Percentiles rank a stretch among this genome's conserved stretches.
Evolutionary conservation across 805 yeast genomes (phyloP).

Genomic region (Blastobotrys mokoenaii): DNA sequence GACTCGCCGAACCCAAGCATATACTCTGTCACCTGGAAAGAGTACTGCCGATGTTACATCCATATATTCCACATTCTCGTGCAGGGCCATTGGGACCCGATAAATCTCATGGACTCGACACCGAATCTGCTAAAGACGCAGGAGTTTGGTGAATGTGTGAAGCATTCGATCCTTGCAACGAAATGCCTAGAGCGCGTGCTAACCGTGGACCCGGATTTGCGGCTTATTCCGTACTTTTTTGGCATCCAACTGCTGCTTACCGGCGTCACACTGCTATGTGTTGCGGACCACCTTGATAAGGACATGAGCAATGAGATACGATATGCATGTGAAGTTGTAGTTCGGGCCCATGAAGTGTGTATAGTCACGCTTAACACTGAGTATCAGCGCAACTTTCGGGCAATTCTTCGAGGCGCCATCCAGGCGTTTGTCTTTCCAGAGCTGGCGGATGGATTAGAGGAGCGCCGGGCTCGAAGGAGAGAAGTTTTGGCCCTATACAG

Average conservation of each 20-base stretch:
- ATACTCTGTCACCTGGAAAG: constrained; percentile 20
- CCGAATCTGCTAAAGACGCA: constrained; percentile 17
- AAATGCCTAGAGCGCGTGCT: constrained; percentile 20
- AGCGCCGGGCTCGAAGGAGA: constrained; percentile 21
- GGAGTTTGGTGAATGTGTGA: constrained; percentile 19
- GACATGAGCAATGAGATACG: constrained; percentile 20
- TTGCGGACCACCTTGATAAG: constrained; percentile 19
- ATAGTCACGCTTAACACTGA: constrained; percentile 26
- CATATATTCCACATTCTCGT: constrained; percentile 24
- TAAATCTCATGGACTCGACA: constrained; percentile 20
- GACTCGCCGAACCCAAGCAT: constrained; percentile 15
- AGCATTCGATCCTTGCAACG: constrained; percentile 23
- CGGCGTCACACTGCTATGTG: constrained; percentile 20
- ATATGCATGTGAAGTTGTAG: constrained; percentile 24
- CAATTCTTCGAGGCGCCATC: constrained; percentile 25
- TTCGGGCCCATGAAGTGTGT: constrained; percentile 28
- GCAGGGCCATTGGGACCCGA: constrained; percentile 25
- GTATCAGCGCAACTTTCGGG: constrained; percentile 25
- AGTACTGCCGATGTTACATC: constrained; percentile 17
- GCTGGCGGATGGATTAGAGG: constrained; percentile 9
- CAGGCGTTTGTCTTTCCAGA: constrained; percentile 17
- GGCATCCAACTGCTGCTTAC: constrained; percentile 26
- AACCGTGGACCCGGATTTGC: constrained; percentile 22
- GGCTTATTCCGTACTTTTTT: constrained; percentile 25
- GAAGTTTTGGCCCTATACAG: constrained; percentile 29